Base-by-base conservation (phyloP, 2,329 filamentous ascomycete species). In the Amauroascus niger region DNA sequence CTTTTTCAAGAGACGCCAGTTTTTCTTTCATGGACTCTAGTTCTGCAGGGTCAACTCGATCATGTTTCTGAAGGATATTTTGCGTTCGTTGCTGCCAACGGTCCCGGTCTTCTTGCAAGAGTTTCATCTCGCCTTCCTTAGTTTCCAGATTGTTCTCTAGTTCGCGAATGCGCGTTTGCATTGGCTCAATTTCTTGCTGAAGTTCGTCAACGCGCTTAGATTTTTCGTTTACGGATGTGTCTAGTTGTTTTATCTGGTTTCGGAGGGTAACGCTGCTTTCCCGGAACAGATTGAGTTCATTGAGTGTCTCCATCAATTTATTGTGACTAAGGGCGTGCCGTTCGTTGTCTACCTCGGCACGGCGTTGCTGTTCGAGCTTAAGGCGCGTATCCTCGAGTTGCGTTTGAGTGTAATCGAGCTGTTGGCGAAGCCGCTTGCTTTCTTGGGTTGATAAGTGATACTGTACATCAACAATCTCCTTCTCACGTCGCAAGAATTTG, bases 391-490 rank as follows among this genome's bases (percentile, higher is more conserved):
- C 89, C 58, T 98, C 93, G 6, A 98, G 82, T 66, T 97, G 88
- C 20, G 81, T 81, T 63, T 93, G 88, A 7, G 84, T 79, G 65
- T 95, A 90, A 49, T 95, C 86, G 22, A 96, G 79, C 65, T 97
- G 89, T 63, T 96, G 88, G 64, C 91, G 87, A 40, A 96, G 72
- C 52, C 93, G 83, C 70, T 94, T 95, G 52, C 82, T 79, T 70
- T 98, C 93, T 62, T 95, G 88, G 0, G 83, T 78, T 63, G 91
- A 90, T 43, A 97, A 77, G 61, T 96, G 90, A 63, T 89, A 87
- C 64, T 97, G 91, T n/a, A 96, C 88, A 62, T 98, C 91, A 7
- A 96, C 79, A 60, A 98, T 97, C 67, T 97, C 93, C 75, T 97
- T 98, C 71, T 98, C 94, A 40, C 88, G 86, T 44, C 91, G 85